Evolutionary conservation across 2,329 filamentous ascomycete species (phyloP).

Genomic region (Huntiella bhutanensis): DNA sequence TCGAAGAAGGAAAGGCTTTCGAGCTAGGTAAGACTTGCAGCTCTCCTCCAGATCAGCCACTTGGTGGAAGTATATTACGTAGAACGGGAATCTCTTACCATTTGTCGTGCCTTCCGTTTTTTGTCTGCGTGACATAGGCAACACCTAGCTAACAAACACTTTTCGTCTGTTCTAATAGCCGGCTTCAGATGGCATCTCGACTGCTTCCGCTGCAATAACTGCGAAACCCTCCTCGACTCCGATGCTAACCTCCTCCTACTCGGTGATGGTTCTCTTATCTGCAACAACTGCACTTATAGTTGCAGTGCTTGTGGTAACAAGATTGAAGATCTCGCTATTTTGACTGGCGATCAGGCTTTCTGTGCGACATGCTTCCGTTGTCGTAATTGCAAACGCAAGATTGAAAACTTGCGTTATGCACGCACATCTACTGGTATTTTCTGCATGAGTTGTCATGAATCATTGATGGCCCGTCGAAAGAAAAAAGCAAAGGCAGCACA

Average conservation of each 20-base stretch:
- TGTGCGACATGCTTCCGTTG: conserved; percentile 95
- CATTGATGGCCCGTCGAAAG: conserved; percentile 75
- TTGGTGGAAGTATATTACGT: neutral
- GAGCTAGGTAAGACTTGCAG: conserved; percentile 55
- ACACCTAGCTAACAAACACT: neutral
- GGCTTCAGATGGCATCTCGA: conserved; percentile 97
- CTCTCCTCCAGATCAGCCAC: neutral
- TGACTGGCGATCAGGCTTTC: conserved; percentile 95
- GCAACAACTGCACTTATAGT: conserved; percentile 98
- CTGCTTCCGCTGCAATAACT: conserved; percentile 96
- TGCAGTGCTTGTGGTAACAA: conserved; percentile 94
- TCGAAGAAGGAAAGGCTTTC: conserved; percentile 96
- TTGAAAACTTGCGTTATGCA: conserved; percentile 94
- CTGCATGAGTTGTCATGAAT: conserved; percentile 98
- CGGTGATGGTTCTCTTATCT: conserved; percentile 93
- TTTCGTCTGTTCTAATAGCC: conserved; percentile 32
- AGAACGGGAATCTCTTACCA: neutral
- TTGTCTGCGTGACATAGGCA: neutral
- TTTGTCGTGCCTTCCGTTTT: neutral
- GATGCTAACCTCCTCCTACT: conserved; percentile 94
- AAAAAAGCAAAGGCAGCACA: conserved; percentile 56
- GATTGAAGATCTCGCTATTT: conserved; percentile 92
- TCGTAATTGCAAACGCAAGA: conserved; percentile 95
- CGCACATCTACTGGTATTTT: conserved; percentile 97
- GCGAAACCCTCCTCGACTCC: conserved; percentile 86